Evolutionary conservation across 2,329 filamentous ascomycete genomes (phyloP).

Genomic region (Botrytis aclada): DNA sequence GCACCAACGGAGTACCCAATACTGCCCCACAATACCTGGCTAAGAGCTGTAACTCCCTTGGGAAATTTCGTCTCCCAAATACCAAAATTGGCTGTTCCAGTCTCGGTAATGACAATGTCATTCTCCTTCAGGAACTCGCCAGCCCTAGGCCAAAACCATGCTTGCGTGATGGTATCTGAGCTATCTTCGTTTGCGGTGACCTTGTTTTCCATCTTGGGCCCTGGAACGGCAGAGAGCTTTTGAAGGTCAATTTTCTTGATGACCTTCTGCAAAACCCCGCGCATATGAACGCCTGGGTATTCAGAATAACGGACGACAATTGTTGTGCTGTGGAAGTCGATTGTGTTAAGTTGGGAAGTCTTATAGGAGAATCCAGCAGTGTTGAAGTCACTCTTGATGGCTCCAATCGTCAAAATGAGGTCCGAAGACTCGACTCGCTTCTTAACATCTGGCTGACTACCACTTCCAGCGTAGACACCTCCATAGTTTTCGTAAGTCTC

Average conservation of each 20-base stretch:
- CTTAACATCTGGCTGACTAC: slow-evolving; percentile 63
- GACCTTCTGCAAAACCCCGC: slow-evolving; percentile 71
- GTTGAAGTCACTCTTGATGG: slow-evolving; percentile 74
- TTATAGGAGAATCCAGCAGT: slow-evolving; percentile 79
- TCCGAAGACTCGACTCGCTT: slow-evolving; percentile 66
- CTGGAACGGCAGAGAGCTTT: slow-evolving; percentile 54
- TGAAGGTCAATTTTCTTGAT: slow-evolving; percentile 56
- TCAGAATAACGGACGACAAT: slow-evolving; percentile 74
- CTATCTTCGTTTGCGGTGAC: slow-evolving; percentile 43
- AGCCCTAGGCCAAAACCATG: slow-evolving; percentile 74
- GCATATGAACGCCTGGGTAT: slow-evolving; percentile 76
- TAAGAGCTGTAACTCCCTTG: slow-evolving; percentile 71
- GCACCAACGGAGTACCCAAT: slow-evolving; percentile 65
- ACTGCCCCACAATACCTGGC: slow-evolving; percentile 70
- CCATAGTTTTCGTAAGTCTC: slow-evolving; percentile 74
- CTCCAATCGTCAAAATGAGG: slow-evolving; percentile 67
- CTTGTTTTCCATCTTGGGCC: slow-evolving; percentile 54
- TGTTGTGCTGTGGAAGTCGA: slow-evolving; percentile 75
- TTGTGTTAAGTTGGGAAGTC: slow-evolving; percentile 71
- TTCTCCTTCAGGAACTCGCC: slow-evolving; percentile 67
- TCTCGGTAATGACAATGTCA: slow-evolving; percentile 71
- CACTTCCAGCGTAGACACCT: slow-evolving; percentile 81
- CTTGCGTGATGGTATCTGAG: slow-evolving; percentile 57
- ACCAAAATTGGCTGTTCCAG: slow-evolving; percentile 83
- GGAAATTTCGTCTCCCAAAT: slow-evolving; percentile 85